Conservation (phyloP, 176 grass and related monocot genomes). For the Oryza australiensis region DNA sequence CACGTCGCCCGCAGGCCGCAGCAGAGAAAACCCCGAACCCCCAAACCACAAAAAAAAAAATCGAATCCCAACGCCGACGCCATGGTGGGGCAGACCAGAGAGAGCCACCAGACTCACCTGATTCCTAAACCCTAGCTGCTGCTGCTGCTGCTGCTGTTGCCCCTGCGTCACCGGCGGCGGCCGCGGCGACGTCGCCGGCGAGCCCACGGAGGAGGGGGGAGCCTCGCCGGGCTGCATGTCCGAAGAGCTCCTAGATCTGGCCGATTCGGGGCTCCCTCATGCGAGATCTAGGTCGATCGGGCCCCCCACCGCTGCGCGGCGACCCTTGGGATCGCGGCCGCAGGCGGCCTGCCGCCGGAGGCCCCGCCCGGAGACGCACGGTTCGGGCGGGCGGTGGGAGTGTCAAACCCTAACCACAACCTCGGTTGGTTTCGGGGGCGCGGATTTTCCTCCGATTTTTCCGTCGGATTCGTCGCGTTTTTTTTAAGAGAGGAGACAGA, state of each 20-base stretch:
- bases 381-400: neutral
- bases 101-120: constrained; percentile 38
- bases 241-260: constrained; percentile 43
- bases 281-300: constrained; percentile 44
- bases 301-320: neutral
- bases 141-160: constrained; percentile 33
- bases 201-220: constrained; percentile 29
- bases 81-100: neutral
- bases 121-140: constrained; percentile 59
- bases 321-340: constrained; percentile 15
- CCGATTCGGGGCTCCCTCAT: constrained; percentile 30
- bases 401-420: constrained; percentile 21
- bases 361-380: constrained; percentile 2
- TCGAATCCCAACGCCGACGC: constrained; percentile 27
- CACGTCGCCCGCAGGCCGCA: constrained; percentile 23
- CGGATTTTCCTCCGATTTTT: neutral
- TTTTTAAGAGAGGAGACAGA: neutral
- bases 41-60: constrained; percentile 7
- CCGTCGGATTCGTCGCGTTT: neutral
- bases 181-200: constrained; percentile 52
- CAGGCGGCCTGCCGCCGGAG: neutral
- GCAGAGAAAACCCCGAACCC: neutral
- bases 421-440: neutral
- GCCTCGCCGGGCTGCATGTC: constrained; percentile 46
- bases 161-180: constrained; percentile 26